Conservation (phyloP, 768 basidiomycete genomes). For the Boletus vinaceobasis region DNA sequence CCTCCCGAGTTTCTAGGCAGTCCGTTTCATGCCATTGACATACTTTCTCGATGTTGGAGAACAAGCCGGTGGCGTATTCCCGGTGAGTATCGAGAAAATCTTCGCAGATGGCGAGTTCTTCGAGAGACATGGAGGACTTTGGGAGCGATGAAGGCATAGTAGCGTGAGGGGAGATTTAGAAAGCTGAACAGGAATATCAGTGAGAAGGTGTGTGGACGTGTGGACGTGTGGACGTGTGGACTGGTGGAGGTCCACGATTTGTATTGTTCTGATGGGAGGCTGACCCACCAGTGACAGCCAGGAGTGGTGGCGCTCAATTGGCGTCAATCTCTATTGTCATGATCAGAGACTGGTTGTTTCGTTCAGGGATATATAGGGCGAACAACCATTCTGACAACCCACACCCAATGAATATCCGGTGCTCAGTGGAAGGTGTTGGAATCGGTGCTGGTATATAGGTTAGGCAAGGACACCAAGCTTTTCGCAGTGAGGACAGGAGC, state of each 20-base stretch:
- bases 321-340: conserved; percentile 4
- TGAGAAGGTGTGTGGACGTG: too few species aligned
- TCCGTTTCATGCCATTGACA: neutral
- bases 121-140: conserved; percentile 7
- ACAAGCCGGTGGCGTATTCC: conserved; percentile 9
- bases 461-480: neutral
- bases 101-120: conserved; percentile 14
- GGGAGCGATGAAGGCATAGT: conserved; percentile 1
- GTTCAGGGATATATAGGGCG: neutral
- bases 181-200: neutral
- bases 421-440: neutral
- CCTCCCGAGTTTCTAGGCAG: neutral
- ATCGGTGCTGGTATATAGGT: neutral
- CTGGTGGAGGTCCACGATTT: neutral
- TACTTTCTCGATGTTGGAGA: conserved; percentile 6
- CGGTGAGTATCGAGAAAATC: conserved; percentile 10
- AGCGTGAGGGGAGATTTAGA: neutral
- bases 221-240: neutral
- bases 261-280: conserved; percentile 6
- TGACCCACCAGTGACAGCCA: neutral
- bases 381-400: neutral
- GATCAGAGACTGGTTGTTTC: neutral
- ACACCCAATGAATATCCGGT: neutral
- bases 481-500: neutral
- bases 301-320: neutral